Base-by-base conservation (phyloP, 2,329 filamentous ascomycete genomes). In the Didymella glomerata region DNA sequence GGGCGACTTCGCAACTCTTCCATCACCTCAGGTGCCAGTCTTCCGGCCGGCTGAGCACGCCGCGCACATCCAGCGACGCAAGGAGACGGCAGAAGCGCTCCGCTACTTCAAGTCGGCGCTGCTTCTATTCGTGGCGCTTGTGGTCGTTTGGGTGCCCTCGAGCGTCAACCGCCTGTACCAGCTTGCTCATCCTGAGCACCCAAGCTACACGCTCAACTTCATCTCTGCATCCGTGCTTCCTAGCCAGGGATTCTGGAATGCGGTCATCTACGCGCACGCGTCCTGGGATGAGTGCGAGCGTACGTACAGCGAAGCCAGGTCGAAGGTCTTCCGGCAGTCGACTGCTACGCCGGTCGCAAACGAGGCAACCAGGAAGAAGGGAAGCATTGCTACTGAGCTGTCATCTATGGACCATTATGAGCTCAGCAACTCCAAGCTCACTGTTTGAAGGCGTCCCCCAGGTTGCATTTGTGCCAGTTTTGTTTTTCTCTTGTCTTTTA, bases 191-290 rank as follows among this genome's bases (percentile, higher is more conserved):
- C 79, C 82, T 0, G 60, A 68, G 8, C 32, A 62, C 1, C 83
- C 69, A 2, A 67, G 81, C 8, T 83, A 88, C 27, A 79, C 83
- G 0, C 84, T 95, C 24, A 87, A 91, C 68, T 87, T 90, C 64
- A 85, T 88, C 64, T 88, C 89, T 22, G 87, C 90, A 0, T 83
- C 92, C 40, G 91, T 95, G 1, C 82, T 96, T 9, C 91, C 92
- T 0, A 82, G 93, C 0, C 92, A 96, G 72, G 92, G 92, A 0
- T 90, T 93, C 69, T 95, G 91, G 91, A 96, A 96, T 73, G 86
- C 88, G 18, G 76, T 90, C 57, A 92, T 96, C 65, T 96, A 95
- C 76, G 78, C 87, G 5, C 72, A 68, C 18, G 73, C 72, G 0
- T 71, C 71, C 0, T 72, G 70, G 61, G 38, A 60, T 0, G 74